Conservation (phyloP, 257 asterid species). For the Linaria vulgaris region DNA sequence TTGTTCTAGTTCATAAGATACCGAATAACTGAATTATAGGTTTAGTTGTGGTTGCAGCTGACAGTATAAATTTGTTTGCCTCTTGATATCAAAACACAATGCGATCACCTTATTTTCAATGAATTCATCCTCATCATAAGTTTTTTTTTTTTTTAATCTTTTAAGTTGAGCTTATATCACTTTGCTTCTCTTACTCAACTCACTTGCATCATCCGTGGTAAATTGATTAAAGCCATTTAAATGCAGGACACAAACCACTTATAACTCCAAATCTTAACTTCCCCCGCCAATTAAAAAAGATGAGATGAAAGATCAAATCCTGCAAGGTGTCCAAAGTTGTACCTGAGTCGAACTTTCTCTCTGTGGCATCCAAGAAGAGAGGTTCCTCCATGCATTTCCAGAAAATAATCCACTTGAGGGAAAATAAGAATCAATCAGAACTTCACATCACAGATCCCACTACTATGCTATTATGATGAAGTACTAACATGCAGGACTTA, state of each 20-base stretch:
- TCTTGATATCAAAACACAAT: no score
- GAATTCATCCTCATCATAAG: neutral
- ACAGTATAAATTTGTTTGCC: no score
- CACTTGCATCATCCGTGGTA: conserved; percentile 6
- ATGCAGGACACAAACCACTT: no score
- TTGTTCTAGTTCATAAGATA: no score
- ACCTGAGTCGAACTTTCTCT: conserved; percentile 66
- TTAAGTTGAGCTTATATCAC: conserved; percentile 3
- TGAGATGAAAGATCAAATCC: neutral
- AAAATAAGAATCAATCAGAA: conserved; percentile 23
- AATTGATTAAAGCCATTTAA: no score
- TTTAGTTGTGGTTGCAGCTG: no score
- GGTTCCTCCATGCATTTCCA: conserved; percentile 65
- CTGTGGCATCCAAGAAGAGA: conserved; percentile 81
- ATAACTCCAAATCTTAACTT: conserved; percentile 2
- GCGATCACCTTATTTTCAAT: no score
- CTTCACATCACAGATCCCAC: conserved; percentile 6
- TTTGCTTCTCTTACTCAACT: conserved; percentile 4
- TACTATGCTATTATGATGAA: neutral
- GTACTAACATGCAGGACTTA: conserved; percentile 24
- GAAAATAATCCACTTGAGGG: conserved; percentile 63
- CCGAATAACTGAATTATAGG: no score
- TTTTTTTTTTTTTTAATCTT: neutral
- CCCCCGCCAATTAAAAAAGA: conserved; percentile 2
- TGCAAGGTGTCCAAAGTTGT: conserved; percentile 24